Percentiles rank a stretch among this genome's conserved stretches.
phyloP scores from a whole-genome alignment of 495 filamentous ascomycete species.

The Darksidea phi region DNA sequence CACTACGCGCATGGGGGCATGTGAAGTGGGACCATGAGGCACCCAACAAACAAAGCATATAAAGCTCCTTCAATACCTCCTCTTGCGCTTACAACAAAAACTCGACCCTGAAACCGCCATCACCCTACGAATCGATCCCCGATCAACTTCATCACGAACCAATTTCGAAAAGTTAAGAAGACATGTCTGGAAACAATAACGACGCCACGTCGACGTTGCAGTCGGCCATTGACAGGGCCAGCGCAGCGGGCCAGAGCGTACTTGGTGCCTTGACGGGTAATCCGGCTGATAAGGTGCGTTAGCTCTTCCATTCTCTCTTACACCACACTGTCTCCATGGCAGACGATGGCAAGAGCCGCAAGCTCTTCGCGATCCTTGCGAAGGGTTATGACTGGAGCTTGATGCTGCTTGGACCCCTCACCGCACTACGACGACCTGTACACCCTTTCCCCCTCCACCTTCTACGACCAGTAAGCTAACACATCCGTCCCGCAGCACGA shows the following conservation, averaged over 20 bases:
- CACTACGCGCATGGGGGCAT: too few species aligned
- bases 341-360: background rate
- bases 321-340: background rate
- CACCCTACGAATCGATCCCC: background rate
- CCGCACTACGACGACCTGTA: too few species aligned
- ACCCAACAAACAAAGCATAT: background rate
- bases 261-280: conserved; percentile 75
- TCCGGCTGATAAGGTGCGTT: conserved; percentile 61
- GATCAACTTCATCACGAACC: conserved; percentile 4
- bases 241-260: conserved; percentile 67
- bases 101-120: background rate
- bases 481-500: conserved; percentile 24
- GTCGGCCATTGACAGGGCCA: conserved; percentile 77
- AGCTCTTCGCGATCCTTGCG: background rate
- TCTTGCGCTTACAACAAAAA: too few species aligned
- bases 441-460: background rate
- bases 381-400: background rate
- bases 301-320: background rate
- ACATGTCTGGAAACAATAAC: conserved; percentile 34
- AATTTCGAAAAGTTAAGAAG: background rate
- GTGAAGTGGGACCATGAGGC: background rate
- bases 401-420: too few species aligned
- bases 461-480: conserved; percentile 4
- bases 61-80: background rate
- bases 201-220: conserved; percentile 65